Evolutionary conservation across 345 rosid species (phyloP).

Genomic region (Carallia pectinifolia): DNA sequence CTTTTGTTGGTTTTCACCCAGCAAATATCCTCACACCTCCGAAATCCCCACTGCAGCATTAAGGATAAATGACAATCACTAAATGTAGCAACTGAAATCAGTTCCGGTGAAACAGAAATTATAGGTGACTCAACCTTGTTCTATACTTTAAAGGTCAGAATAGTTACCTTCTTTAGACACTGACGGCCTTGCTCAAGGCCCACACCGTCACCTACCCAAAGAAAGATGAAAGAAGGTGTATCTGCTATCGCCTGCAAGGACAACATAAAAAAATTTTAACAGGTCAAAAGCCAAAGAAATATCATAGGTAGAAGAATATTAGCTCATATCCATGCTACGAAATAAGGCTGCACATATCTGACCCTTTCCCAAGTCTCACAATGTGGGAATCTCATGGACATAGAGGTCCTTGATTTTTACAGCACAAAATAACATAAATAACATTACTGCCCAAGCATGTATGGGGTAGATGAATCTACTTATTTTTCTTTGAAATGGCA

Average conservation of each 20-base stretch:
- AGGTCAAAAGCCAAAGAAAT: background rate
- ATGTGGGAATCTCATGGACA: too few relatives aligned
- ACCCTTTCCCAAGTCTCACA: too few relatives aligned
- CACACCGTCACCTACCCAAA: constrained; percentile 98
- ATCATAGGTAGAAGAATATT: background rate
- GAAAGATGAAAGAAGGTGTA: constrained; percentile 96
- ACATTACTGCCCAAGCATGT: background rate
- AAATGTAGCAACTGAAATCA: background rate
- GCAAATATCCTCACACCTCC: constrained; percentile 98
- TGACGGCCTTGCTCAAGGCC: constrained; percentile 99
- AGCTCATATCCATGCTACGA: background rate
- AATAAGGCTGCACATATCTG: too few relatives aligned
- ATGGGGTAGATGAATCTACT: constrained; percentile 12
- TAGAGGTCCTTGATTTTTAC: too few relatives aligned
- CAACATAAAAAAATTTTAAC: background rate
- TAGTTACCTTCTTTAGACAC: constrained; percentile 83
- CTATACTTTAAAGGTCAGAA: background rate
- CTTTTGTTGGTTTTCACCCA: constrained; percentile 99
- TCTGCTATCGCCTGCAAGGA: constrained; percentile 85
- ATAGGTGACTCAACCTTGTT: constrained; percentile 2
- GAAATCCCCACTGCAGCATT: constrained; percentile 80
- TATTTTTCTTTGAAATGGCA: background rate
- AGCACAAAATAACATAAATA: background rate
- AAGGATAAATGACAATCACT: background rate
- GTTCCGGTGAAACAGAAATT: background rate